Evolutionary conservation across 192 early-diverging fungal genomes (phyloP), one percentile per base, ranked within the genome.

Genomic region (Coemansia sp.): DNA sequence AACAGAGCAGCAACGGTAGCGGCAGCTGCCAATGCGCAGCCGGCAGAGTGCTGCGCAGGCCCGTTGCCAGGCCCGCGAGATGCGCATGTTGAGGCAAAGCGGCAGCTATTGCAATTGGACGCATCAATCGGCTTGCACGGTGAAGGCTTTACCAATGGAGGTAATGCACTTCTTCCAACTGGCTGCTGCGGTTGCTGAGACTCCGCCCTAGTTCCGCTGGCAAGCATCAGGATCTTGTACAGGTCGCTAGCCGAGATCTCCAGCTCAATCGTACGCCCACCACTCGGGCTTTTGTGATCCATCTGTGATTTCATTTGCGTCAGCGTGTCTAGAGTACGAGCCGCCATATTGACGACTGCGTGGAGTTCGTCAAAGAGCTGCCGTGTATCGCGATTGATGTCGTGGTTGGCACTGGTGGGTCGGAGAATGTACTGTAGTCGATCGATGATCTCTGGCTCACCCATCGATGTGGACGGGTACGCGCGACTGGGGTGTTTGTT

Each of bases 391-490:
- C 51, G 27, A 4, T 31, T 8, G 10, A 9, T 31, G 24, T 53
- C 51, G 40, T 41, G 40, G 13, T 41, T 41, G 21, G 51, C 11
- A n/a, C 24, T 27, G 51, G 31, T 53, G 10, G 51, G 51, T 4
- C 29, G 51, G 24, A 74, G 53, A 35, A 79, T 79, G 53, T 64
- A 79, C 50, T 79, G 77, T 11, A 79, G 41, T 11, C 66, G 70
- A 21, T 79, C 71, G 41, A 78, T 63, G 11, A 66, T 54, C 51
- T n/a, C 37, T 27, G 51, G 51, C 27, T 31, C 51, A n/a, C 51
- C 51, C 27, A 27, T 31, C 27, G 51, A 21, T 48, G 46, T 19
- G 21, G 6, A 48, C 46, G 46, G 46, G 9, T 48, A 48, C 9
- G 46, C 8, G 19, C 24, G 24, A 27, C 24, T 27, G 24, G 24